phyloP scores from a whole-genome alignment of 768 basidiomycete species.

The Coprinellus micaceus region DNA sequence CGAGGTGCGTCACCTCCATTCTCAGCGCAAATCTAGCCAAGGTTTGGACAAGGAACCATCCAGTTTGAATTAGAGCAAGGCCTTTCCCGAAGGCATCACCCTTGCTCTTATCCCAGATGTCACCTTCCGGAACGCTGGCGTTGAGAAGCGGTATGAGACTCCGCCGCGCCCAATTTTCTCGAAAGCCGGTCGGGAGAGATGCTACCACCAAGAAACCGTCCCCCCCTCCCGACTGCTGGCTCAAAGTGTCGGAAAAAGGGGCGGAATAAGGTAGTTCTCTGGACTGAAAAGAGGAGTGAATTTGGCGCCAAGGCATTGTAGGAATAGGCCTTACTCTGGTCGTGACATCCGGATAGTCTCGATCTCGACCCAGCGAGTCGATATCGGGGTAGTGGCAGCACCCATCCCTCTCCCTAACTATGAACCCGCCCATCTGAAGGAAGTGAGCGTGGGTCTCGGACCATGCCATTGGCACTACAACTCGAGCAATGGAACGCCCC shows the following conservation, averaged over 20 bases:
- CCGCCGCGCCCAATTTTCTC: no score
- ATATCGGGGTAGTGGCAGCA: not conserved
- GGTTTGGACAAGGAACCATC: constrained; percentile 13
- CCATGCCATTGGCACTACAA: not conserved
- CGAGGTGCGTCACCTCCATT: constrained; percentile 16
- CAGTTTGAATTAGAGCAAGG: constrained; percentile 6
- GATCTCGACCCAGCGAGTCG: not conserved
- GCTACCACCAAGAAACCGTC: no score
- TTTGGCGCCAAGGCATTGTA: not conserved
- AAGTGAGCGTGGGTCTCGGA: constrained; percentile 7
- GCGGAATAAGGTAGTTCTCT: no score
- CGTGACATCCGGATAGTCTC: not conserved
- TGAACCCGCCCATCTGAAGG: constrained; percentile 12
- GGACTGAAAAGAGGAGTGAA: no score
- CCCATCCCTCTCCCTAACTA: not conserved
- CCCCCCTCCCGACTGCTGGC: not conserved
- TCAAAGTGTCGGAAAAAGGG: no score
- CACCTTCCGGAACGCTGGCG: constrained; percentile 9
- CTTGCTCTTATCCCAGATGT: constrained; percentile 18
- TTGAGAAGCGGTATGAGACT: not conserved
- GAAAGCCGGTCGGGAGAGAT: no score
- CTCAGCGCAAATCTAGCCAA: constrained; percentile 2
- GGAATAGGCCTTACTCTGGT: not conserved
- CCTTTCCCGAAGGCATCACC: constrained; percentile 13
- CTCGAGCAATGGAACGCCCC: not conserved